phyloP scores from a whole-genome alignment of 805 yeast genomes.

The Starmerella geochares region DNA sequence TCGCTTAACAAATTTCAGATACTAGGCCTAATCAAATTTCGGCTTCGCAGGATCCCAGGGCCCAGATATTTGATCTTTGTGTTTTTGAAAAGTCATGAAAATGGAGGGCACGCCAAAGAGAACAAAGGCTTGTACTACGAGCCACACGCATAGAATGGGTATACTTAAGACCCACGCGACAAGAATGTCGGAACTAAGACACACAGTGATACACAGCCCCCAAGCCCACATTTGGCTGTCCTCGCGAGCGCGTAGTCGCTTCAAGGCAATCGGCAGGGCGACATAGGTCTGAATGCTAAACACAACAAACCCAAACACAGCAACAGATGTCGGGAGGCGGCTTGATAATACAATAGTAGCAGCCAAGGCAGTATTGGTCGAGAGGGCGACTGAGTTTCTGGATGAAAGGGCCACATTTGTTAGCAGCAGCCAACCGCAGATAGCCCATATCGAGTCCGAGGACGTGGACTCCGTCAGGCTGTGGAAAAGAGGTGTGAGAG shows the following conservation, averaged over 20 bases:
- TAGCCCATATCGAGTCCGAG: conserved; percentile 90
- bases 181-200: conserved; percentile 22
- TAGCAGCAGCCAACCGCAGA: conserved; percentile 67
- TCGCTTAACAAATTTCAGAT: no score
- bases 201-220: conserved; percentile 23
- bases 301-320: conserved; percentile 75
- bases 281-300: conserved; percentile 63
- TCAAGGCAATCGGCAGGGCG: conserved; percentile 59
- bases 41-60: conserved; percentile 92
- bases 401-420: conserved; percentile 60
- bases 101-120: conserved; percentile 56
- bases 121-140: conserved; percentile 39
- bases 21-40: conserved; percentile 2
- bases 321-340: conserved; percentile 59
- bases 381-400: conserved; percentile 53
- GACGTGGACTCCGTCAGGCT: conserved; percentile 82
- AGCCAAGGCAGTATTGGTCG: conserved; percentile 73
- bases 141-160: conserved; percentile 42
- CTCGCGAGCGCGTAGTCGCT: conserved; percentile 42
- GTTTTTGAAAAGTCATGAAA: conserved; percentile 60
- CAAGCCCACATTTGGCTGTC: conserved; percentile 24
- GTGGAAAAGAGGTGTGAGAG: conserved; percentile 80
- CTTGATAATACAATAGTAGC: conserved; percentile 87
- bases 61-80: conserved; percentile 76
- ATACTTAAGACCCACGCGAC: conserved; percentile 29